Evolutionary conservation across 2,329 filamentous ascomycete genomes (phyloP), one percentile per base, ranked within the genome.

Genomic region (Colletotrichum tropicale): DNA sequence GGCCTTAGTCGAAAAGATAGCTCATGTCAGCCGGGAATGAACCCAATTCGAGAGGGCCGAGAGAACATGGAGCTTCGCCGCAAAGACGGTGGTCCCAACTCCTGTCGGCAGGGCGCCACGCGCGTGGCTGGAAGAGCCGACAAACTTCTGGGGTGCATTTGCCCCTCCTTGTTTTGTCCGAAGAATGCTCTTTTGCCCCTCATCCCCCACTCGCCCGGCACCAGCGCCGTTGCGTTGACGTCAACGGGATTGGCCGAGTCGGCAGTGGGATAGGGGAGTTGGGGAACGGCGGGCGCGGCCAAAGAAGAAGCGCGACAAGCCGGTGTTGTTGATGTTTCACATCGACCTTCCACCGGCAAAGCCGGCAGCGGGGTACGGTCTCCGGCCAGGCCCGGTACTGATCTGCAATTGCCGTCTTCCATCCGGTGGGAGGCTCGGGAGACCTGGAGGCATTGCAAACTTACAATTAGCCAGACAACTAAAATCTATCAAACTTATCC

Each of bases 131-230:
- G 52, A 60, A 55, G 61, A 66, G 26, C 21, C 18, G 38, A 30
- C 56, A 68, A 9, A 36, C 64, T 73, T 75, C 58, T 38, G 74
- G 70, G 64, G 74, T 73, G 58, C 72, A 62, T 67, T 21, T 56
- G 24, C 72, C 72, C 72, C 55, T 55, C 68, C 66, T 16, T 66
- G 56, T 43, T n/a, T 26, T 52, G 12, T 60, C 66, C 26, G 28
- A 43, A 34, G 56, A 62, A 18, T 28, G 34, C 24, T 13, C 30
- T 13, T 58, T 38, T 60, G 34, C 66, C 55, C 66, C 66, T 69
- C 66, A 61, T 55, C 34, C 36, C 67, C 67, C 67, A 64, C 58
- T 34, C 32, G 36, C 16, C 13, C 38, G 26, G 67, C 56, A 52
- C 18, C 26, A 62, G 55, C 16, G 36, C 43, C 38, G 56, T 16